Evolutionary conservation across 495 filamentous ascomycete genomes (phyloP).

Genomic region (Aspergillus haitiensis): DNA sequence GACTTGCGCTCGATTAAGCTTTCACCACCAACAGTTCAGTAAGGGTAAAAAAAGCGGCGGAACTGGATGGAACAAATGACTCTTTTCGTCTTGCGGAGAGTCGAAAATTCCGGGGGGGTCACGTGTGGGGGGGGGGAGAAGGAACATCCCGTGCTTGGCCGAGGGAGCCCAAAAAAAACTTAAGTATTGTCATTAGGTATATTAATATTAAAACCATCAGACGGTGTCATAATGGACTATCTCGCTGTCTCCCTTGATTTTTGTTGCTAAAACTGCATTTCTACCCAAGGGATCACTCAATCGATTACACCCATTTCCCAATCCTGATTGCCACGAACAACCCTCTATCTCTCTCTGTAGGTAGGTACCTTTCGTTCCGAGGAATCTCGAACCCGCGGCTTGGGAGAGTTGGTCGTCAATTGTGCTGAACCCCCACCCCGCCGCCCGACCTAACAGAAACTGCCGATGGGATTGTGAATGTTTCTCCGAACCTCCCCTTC

Average conservation of each 20-base stretch:
- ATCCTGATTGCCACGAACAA: background rate
- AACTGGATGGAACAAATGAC: constrained; percentile 12
- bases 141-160: constrained; percentile 24
- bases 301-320: background rate
- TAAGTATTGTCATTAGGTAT: too few relatives aligned
- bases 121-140: constrained; percentile 29
- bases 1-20: background rate
- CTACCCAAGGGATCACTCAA: background rate
- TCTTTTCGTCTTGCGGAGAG: constrained; percentile 25
- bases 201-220: background rate
- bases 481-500: constrained; percentile 30
- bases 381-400: constrained; percentile 16
- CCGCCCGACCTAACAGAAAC: constrained; percentile 7
- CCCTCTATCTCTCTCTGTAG: background rate
- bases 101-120: constrained; percentile 28
- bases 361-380: background rate
- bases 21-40: background rate
- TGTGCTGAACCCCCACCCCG: constrained; percentile 7
- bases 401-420: background rate
- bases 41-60: constrained; percentile 1
- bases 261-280: background rate
- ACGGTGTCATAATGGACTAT: background rate
- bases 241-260: background rate
- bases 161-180: constrained; percentile 16
- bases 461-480: constrained; percentile 23